These are phyloP conservation scores for Tylopilus vinaceipallidus DNA, from an alignment of 768 basidiomycete species.

Conservation along the genomic window DNA sequence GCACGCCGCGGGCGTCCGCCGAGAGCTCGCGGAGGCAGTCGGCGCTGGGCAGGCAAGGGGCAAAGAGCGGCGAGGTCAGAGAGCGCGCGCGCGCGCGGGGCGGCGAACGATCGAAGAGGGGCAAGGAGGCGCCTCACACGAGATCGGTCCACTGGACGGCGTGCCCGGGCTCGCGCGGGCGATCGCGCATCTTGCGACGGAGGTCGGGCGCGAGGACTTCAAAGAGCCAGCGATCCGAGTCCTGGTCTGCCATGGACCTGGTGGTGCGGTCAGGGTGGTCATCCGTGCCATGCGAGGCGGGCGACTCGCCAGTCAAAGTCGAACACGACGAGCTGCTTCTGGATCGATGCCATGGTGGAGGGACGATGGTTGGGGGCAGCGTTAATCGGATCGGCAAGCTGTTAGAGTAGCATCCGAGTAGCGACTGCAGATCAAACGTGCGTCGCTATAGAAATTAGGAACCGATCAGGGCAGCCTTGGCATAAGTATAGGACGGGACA, in stretches of 20 bases:
- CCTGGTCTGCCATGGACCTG: slow-evolving; percentile 93
- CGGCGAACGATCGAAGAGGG: too few species aligned
- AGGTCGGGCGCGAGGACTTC: slow-evolving; percentile 86
- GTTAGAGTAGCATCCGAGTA: too few species aligned
- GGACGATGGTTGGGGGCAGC: not conserved
- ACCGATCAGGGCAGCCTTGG: too few species aligned
- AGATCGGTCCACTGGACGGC: slow-evolving; percentile 90
- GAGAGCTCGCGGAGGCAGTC: slow-evolving; percentile 64
- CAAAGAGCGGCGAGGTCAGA: not conserved
- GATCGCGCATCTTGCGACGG: slow-evolving; percentile 64
- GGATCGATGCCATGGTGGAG: slow-evolving; percentile 29
- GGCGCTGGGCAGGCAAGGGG: slow-evolving; percentile 43
- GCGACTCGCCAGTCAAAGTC: slow-evolving; percentile 90
- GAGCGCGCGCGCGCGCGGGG: too few species aligned
- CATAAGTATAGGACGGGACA: too few species aligned
- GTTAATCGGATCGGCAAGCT: too few species aligned
- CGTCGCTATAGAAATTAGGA: too few species aligned
- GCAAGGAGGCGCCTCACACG: slow-evolving; percentile 54
- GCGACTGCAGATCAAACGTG: too few species aligned
- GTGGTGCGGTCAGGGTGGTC: not conserved
- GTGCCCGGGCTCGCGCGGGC: slow-evolving; percentile 50
- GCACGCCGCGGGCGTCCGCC: slow-evolving; percentile 58
- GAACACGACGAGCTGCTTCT: slow-evolving; percentile 79
- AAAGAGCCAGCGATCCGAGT: slow-evolving; percentile 91
- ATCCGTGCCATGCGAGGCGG: not conserved